Conservation (phyloP, 78 protist species). For the Dictyostelium brefeldianum region DNA sequence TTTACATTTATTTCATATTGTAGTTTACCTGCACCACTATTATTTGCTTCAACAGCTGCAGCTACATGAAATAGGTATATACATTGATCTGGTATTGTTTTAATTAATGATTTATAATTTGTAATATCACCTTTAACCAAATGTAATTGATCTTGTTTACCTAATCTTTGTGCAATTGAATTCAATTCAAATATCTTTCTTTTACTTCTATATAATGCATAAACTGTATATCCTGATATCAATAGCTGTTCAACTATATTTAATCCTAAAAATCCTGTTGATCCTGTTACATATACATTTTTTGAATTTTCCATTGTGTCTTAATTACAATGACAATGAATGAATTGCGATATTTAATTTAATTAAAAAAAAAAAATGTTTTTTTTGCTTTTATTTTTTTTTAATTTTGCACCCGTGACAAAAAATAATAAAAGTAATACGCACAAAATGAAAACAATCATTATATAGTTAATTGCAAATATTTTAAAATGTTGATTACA, state of each 20-base stretch:
- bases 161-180: not conserved
- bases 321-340: too few relatives aligned
- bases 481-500: too few relatives aligned
- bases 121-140: conserved; percentile 16
- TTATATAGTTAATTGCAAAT: too few relatives aligned
- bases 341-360: too few relatives aligned
- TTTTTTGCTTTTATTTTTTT: not conserved
- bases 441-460: too few relatives aligned
- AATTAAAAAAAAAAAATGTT: not conserved
- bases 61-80: not conserved
- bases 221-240: not conserved
- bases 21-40: not conserved
- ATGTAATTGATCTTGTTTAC: conserved; percentile 3
- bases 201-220: conserved; percentile 3
- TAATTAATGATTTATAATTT: not conserved
- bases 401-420: too few relatives aligned
- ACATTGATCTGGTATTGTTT: not conserved
- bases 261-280: conserved; percentile 9
- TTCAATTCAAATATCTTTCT: not conserved
- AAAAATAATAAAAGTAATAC: too few relatives aligned
- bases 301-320: not conserved
- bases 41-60: not conserved
- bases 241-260: conserved; percentile 12
- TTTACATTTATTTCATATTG: conserved; percentile 11
- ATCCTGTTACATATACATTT: conserved; percentile 10